Evolutionary conservation across 1,139 yeast genomes (phyloP).

Genomic region (Pneumocystis wakefieldiae): DNA sequence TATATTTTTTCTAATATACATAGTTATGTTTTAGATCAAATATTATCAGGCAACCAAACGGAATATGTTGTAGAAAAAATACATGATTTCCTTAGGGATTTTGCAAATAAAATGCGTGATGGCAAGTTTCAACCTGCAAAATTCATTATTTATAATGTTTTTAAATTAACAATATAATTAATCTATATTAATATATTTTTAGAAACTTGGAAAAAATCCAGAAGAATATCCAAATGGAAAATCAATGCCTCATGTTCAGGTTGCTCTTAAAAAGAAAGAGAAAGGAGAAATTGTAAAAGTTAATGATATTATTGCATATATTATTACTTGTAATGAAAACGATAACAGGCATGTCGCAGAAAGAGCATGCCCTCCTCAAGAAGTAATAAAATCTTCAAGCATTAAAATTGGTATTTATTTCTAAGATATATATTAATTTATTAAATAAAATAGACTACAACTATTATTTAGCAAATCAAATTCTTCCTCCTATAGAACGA

Average conservation of each 20-base stretch:
- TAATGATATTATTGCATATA: constrained; percentile 79
- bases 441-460: constrained; percentile 53
- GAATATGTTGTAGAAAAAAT: constrained; percentile 62
- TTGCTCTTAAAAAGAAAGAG: constrained; percentile 63
- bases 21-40: constrained; percentile 49
- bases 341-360: constrained; percentile 19
- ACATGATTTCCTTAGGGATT: constrained; percentile 54
- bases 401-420: background rate
- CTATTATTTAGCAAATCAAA: constrained; percentile 75
- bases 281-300: constrained; percentile 77
- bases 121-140: constrained; percentile 51
- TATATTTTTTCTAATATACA: background rate
- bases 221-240: constrained; percentile 37
- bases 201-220: constrained; percentile 30
- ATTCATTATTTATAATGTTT: constrained; percentile 14
- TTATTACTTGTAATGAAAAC: constrained; percentile 42
- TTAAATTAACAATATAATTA: constrained; percentile 23
- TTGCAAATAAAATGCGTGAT: constrained; percentile 42
- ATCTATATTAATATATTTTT: constrained; percentile 15
- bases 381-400: constrained; percentile 15
- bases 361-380: constrained; percentile 17
- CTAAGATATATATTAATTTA: background rate
- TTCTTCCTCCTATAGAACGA: constrained; percentile 83
- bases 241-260: constrained; percentile 85
- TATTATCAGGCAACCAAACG: constrained; percentile 60